These are phyloP conservation scores for Claviceps sp. DNA, from an alignment of 2,329 filamentous ascomycete species.

Conservation along the genomic window DNA sequence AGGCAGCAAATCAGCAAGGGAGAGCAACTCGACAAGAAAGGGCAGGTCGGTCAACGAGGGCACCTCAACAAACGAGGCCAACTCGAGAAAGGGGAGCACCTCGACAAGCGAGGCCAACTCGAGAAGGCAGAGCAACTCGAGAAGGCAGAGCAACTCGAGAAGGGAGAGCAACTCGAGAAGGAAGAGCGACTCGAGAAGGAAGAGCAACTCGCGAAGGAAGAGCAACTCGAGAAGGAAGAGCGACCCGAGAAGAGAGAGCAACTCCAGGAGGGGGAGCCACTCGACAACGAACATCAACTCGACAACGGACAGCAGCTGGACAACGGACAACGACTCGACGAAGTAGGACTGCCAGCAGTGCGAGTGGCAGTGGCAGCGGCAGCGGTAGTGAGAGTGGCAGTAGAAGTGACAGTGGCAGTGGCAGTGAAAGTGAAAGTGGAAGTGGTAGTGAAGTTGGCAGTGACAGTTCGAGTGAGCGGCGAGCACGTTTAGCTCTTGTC, in stretches of 20 bases:
- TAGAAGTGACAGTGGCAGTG: not conserved
- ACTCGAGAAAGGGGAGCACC: conserved; percentile 21
- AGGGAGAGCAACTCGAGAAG: conserved; percentile 32
- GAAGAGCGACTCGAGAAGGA: too few relatives aligned
- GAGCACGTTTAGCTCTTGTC: not conserved
- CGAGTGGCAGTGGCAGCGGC: too few relatives aligned
- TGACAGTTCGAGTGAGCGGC: conserved; percentile 2
- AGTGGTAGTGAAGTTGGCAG: not conserved
- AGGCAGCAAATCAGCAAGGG: conserved; percentile 31
- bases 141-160: conserved; percentile 12
- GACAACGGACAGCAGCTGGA: conserved; percentile 32
- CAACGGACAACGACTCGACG: conserved; percentile 12
- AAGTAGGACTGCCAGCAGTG: too few relatives aligned
- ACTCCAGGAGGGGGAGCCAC: too few relatives aligned
- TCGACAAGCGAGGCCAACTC: too few relatives aligned
- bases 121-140: conserved; percentile 30
- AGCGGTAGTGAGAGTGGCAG: not conserved
- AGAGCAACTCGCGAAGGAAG: too few relatives aligned
- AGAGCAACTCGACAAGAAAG: too few relatives aligned
- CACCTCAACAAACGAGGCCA: conserved; percentile 27
- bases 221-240: too few relatives aligned
- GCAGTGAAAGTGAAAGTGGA: not conserved
- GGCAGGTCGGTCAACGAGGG: too few relatives aligned
- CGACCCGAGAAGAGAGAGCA: too few relatives aligned
- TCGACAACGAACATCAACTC: too few relatives aligned